Evolutionary conservation across 306 rosid genomes (phyloP), one percentile per base, ranked within the genome.

Genomic region (Carpinus fangiana): DNA sequence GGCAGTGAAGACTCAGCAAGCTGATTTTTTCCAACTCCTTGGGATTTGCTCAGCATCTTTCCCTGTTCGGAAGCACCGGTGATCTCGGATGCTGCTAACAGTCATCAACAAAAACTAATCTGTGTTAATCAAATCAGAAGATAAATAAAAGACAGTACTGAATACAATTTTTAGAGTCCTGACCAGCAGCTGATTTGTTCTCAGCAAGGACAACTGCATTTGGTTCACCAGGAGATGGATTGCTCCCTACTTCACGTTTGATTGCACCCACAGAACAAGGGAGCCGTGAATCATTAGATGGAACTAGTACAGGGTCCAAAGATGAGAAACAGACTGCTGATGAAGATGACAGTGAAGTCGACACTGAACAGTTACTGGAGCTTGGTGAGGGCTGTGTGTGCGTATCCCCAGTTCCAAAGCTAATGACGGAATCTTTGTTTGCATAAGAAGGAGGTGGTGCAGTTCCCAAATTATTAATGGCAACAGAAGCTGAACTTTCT

Each of bases 271-370:
- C 90, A 66, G 88, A 82, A 90, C 90, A 91, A 67, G 92, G 82
- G 84, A 83, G 56, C 83, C 83, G 73, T 66, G 84, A 81, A 83
- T 90, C 97, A 72, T 76, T 84, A 66, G 89, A 84, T 69, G 93
- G 93, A 75, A 86, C 89, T 68, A 90, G 82, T 43, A 88, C 86
- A 17, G 91, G 91, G 79, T 88, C 98, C 68, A 85, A 91, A 76
- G 93, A 70, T 34, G 90, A 85, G 84, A 87, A 91, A 81, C 87
- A 80, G 73, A 66, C 81, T 31, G 83, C 82, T 21, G 86, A 78
- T 48, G 91, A 79, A 78, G 96, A 85, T 73, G 85, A 78, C 31
- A 80, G 85, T 31, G 81, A 77, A 23, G 76, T 72, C 20, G 85
- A 68, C 64, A 77, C 87, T 7, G 82, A 69, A 60, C 71, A 55